Conservation (phyloP, 2,329 filamentous ascomycete species). For the Pseudogymnoascus sp. region DNA sequence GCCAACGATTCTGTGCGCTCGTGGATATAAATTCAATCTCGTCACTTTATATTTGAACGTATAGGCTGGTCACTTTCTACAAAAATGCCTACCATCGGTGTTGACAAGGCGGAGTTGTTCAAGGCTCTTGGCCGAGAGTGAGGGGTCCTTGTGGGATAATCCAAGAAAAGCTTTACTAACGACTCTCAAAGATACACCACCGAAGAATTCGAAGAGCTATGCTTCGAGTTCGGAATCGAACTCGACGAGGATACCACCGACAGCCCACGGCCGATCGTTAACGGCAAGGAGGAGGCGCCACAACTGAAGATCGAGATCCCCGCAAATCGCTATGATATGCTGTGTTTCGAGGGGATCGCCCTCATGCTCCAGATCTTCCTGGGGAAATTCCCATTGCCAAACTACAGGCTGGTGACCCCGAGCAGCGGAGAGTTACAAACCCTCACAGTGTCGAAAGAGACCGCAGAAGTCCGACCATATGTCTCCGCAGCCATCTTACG, state of each 20-base stretch:
- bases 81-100: slow-evolving; percentile 90
- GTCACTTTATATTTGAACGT: neutral
- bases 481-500: slow-evolving; percentile 85
- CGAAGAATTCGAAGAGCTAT: slow-evolving; percentile 91
- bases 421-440: slow-evolving; percentile 66
- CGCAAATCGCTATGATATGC: slow-evolving; percentile 88
- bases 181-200: slow-evolving; percentile 63
- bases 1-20: slow-evolving; percentile 28
- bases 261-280: slow-evolving; percentile 59
- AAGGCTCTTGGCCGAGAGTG: slow-evolving; percentile 85
- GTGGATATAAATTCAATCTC: neutral
- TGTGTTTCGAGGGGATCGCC: slow-evolving; percentile 94
- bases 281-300: slow-evolving; percentile 77
- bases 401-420: slow-evolving; percentile 69
- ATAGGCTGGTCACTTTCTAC: slow-evolving; percentile 15
- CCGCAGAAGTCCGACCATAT: slow-evolving; percentile 73
- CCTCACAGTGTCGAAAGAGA: slow-evolving; percentile 71
- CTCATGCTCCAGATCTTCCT: slow-evolving; percentile 95
- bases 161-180: slow-evolving; percentile 22
- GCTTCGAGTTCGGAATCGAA: slow-evolving; percentile 95
- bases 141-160: slow-evolving; percentile 34
- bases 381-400: slow-evolving; percentile 66
- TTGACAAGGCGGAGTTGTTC: slow-evolving; percentile 94
- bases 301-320: slow-evolving; percentile 98
- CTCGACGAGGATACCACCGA: slow-evolving; percentile 72